Evolutionary conservation across 495 filamentous ascomycete genomes (phyloP).

Genomic region (Peziza echinospora): DNA sequence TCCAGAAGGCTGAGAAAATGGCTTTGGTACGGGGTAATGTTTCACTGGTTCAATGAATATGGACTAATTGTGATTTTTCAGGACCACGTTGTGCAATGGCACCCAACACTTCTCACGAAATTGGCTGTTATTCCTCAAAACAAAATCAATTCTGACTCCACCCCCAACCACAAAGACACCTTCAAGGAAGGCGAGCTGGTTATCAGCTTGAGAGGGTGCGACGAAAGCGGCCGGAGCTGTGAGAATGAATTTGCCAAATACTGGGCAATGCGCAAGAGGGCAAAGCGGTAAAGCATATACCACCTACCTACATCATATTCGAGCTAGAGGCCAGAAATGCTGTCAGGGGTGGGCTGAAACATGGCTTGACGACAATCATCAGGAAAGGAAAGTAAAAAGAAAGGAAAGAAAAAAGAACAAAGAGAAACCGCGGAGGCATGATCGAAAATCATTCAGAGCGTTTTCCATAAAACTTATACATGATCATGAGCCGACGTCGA

Average conservation of each 20-base stretch:
- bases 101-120: constrained; percentile 86
- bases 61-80: constrained; percentile 15
- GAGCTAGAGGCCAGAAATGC: no score
- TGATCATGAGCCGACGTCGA: no score
- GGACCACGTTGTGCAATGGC: constrained; percentile 93
- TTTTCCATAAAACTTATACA: no score
- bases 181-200: constrained; percentile 78
- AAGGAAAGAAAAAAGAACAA: no score
- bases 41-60: no score
- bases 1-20: constrained; percentile 83
- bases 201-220: constrained; percentile 52
- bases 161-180: constrained; percentile 24
- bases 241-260: constrained; percentile 42
- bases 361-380: no score
- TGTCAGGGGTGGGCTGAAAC: no score
- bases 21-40: constrained; percentile 44
- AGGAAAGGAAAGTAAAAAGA: no score
- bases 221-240: constrained; percentile 37
- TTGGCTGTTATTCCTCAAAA: constrained; percentile 69
- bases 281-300: background rate
- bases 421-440: no score
- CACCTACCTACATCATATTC: no score
- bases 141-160: constrained; percentile 49
- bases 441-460: no score
- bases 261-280: constrained; percentile 25